Percentiles rank a stretch among this genome's conserved stretches.
phyloP scores from a whole-genome alignment of 768 basidiomycete genomes.

The Grammothele lineata region DNA sequence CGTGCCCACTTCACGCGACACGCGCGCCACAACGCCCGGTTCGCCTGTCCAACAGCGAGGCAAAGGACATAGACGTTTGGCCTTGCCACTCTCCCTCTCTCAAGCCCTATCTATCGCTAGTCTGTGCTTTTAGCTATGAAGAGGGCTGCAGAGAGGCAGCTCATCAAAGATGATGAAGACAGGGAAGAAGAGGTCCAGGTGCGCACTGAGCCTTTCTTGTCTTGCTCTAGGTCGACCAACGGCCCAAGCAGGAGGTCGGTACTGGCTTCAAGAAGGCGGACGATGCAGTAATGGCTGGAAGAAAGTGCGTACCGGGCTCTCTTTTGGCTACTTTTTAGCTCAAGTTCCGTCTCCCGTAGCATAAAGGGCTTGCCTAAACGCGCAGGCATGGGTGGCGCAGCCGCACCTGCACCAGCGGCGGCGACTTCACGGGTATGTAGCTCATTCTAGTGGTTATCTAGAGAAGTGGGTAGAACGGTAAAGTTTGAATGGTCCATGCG shows the following conservation, averaged over 20 bases:
- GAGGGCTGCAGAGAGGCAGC: constrained; percentile 68
- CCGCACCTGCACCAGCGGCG: constrained; percentile 4
- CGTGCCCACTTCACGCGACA: neutral
- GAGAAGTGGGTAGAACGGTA: too few species aligned
- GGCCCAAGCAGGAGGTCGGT: constrained; percentile 36
- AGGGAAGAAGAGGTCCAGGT: constrained; percentile 36
- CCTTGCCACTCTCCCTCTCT: too few species aligned
- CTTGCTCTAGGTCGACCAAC: neutral
- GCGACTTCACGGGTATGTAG: constrained; percentile 17
- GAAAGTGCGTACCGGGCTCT: constrained; percentile 44
- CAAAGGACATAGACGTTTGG: too few species aligned
- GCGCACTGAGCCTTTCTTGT: neutral
- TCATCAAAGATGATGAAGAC: constrained; percentile 54
- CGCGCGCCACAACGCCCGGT: neutral
- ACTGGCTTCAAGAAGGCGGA: constrained; percentile 58
- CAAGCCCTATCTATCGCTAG: neutral
- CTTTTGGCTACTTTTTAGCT: neutral
- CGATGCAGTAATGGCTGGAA: constrained; percentile 45
- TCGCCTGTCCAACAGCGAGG: too few species aligned
- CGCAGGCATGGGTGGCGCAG: constrained; percentile 20
- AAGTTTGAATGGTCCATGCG: too few species aligned
- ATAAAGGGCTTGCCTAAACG: constrained; percentile 65
- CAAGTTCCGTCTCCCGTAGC: constrained; percentile 32
- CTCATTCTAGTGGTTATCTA: neutral
- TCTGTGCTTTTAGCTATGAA: constrained; percentile 45